A percentile compares a stretch with the other conserved stretches of the same genome.
phyloP scores from a whole-genome alignment of 306 rosid species.

The Rosa chinensis region DNA sequence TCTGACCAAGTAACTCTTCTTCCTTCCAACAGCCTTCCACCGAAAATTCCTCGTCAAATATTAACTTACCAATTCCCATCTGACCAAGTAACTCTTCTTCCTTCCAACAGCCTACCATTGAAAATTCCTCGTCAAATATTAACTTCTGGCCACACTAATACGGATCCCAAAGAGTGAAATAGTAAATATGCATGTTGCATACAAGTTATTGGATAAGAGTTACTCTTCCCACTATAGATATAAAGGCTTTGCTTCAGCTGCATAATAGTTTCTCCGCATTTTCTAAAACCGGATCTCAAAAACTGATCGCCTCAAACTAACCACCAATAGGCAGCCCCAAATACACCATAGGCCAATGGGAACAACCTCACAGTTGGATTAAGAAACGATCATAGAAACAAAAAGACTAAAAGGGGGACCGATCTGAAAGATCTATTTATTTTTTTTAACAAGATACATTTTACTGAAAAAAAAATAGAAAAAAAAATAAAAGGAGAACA shows the following conservation, averaged over 20 bases:
- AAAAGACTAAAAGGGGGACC: background rate
- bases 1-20: background rate
- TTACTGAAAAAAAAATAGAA: background rate
- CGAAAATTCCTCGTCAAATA: background rate
- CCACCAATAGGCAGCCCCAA: background rate
- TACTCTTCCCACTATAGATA: background rate
- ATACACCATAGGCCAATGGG: background rate
- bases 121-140: background rate
- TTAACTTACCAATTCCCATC: background rate
- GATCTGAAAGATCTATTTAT: slow-evolving; percentile 2
- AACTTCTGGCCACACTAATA: background rate
- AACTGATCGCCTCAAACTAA: background rate
- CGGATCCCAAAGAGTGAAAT: background rate
- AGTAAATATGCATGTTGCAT: background rate
- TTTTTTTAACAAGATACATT: background rate
- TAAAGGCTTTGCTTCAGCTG: background rate
- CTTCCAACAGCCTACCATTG: background rate
- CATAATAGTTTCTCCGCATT: background rate
- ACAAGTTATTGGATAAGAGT: background rate
- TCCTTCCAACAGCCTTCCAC: background rate
- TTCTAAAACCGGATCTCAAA: background rate
- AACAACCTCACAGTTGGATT: slow-evolving; percentile 9
- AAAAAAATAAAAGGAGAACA: background rate
- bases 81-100: background rate
- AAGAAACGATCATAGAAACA: background rate